Conservation (phyloP, 768 basidiomycete species). For the Tricholoma matsutake region DNA sequence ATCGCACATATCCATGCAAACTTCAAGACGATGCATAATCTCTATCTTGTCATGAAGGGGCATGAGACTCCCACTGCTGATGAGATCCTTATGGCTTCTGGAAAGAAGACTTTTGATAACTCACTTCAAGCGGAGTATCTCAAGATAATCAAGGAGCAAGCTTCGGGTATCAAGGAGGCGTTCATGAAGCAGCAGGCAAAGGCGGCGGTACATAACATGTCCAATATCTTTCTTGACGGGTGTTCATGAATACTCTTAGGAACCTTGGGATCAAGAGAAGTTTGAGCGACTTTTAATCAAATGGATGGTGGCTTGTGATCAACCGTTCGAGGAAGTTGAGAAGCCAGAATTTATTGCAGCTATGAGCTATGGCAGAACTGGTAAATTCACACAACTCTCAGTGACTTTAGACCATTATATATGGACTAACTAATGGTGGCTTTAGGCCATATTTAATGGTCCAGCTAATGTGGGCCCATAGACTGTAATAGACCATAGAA, state of each 20-base stretch:
- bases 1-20: no score
- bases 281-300: neutral
- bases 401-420: no score
- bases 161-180: neutral
- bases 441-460: no score
- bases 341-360: neutral
- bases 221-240: neutral
- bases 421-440: no score
- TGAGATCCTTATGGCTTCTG: neutral
- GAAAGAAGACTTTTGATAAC: neutral
- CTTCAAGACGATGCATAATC: neutral
- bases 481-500: no score
- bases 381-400: no score
- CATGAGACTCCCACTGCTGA: neutral
- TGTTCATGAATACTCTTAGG: neutral
- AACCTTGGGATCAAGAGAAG: slow-evolving; percentile 2
- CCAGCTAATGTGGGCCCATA: no score
- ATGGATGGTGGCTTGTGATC: slow-evolving; percentile 1
- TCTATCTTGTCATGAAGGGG: neutral
- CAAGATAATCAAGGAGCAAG: neutral
- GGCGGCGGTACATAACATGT: neutral
- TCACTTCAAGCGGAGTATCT: neutral
- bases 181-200: neutral
- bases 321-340: neutral
- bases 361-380: neutral